Evolutionary conservation across 1,284 basidiomycete genomes (phyloP).

Genomic region (Athelia sp.): DNA sequence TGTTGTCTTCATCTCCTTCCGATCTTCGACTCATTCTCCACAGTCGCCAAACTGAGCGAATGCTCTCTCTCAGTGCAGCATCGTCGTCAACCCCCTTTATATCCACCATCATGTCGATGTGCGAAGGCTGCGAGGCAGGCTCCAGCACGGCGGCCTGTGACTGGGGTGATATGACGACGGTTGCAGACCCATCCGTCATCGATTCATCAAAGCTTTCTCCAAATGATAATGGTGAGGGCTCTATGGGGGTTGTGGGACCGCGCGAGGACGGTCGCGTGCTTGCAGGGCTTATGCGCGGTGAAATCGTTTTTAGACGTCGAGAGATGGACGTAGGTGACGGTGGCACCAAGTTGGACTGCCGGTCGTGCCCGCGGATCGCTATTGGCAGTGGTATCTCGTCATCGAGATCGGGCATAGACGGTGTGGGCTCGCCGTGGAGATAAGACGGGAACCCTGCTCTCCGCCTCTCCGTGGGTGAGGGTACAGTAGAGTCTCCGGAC

Average conservation of each 20-base stretch:
- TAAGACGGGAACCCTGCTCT: not conserved
- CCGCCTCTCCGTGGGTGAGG: slow-evolving; percentile 29
- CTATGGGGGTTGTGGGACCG: not conserved
- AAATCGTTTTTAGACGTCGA: slow-evolving; percentile 21
- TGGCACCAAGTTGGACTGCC: slow-evolving; percentile 12
- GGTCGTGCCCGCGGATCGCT: not conserved
- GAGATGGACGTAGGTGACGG: slow-evolving; percentile 26
- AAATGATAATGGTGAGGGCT: too few species aligned
- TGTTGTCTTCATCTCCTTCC: slow-evolving; percentile 15
- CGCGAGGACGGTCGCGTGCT: not conserved
- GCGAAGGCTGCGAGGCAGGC: not conserved
- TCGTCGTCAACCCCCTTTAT: slow-evolving; percentile 10
- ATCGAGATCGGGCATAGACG: slow-evolving; percentile 23
- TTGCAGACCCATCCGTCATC: not conserved
- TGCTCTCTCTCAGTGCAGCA: slow-evolving; percentile 28
- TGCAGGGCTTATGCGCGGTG: slow-evolving; percentile 17
- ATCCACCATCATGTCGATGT: too few species aligned
- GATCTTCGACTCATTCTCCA: slow-evolving; percentile 35
- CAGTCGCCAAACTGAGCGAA: slow-evolving; percentile 45
- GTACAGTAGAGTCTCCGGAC: slow-evolving; percentile 47
- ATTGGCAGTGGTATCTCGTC: slow-evolving; percentile 10
- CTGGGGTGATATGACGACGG: not conserved
- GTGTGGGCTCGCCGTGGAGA: slow-evolving; percentile 24
- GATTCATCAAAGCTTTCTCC: not conserved
- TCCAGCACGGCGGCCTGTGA: not conserved